Base-by-base conservation (phyloP, 345 rosid genomes). In the Lenwebbia sp. region DNA sequence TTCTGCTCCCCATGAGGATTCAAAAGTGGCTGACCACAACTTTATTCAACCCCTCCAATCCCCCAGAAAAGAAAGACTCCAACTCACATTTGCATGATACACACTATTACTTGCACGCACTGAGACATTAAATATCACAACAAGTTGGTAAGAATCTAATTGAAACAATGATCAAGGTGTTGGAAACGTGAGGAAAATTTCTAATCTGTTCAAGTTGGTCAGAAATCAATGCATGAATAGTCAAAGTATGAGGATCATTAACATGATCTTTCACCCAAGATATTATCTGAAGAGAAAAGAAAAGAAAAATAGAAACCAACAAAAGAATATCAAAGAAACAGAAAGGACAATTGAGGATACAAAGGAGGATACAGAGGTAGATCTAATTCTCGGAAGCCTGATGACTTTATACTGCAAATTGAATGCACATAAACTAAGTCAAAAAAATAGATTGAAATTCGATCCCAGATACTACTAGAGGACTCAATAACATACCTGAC, bases 321-420 rank as follows among this genome's bases (percentile, higher is more conserved):
- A 40, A 62, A 33, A 33, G 54, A 54, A 85, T 13, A 30, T 74
- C 12, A 9, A 54, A 30, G 50, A 25, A 85, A 78, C 47, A 78
- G 54, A n/a, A 78, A 54, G 25, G 57, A 78, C n/a, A 74, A 33
- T 52, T 65, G 85, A 95, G 98, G 99, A 97, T 97, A 97, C 94
- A 92, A 88, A 90, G 93, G 90, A 96, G 99, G 99, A 96, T 97
- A 97, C 98, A 90, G 93, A 86, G 83, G 92, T 83, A 89, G 91
- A 89, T 89, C 92, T 88, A 88, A 88, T 82, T 89, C 93, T 92
- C n/a, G 88, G 88, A 92, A 94, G 94, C 95, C 94, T 90, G 92
- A 88, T 84, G 87, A 89, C 89, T 89, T 92, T 89, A 85, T 89
- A 95, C 98, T 93, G 98, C 97, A 95, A 86, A 86, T 41, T 82